Evolutionary conservation across 768 basidiomycete genomes (phyloP).

Genomic region (Podaxis sp.): DNA sequence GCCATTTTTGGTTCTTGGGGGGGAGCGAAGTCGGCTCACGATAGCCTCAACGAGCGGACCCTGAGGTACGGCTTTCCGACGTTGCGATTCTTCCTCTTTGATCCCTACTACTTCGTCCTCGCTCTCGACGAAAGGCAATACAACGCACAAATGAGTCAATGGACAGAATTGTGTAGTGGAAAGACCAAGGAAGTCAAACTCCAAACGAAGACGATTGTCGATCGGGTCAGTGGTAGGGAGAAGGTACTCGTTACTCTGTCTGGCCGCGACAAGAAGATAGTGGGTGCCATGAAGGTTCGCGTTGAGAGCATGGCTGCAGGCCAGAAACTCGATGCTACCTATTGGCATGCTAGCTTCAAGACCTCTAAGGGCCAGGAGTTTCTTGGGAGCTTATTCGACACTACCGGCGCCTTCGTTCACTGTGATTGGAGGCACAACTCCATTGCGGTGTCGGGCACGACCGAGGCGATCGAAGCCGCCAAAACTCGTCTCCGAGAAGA

Average conservation of each 20-base stretch:
- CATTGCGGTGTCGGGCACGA: constrained; percentile 47
- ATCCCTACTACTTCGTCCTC: constrained; percentile 51
- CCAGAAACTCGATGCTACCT: constrained; percentile 40
- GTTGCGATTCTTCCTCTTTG: constrained; percentile 42
- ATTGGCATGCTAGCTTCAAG: constrained; percentile 51
- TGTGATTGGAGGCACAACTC: constrained; percentile 44
- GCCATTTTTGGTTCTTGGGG: constrained; percentile 52
- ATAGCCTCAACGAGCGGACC: constrained; percentile 32
- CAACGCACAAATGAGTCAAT: constrained; percentile 46
- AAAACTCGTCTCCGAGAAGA: constrained; percentile 45
- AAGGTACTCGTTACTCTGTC: constrained; percentile 40
- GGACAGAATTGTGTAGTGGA: constrained; percentile 44
- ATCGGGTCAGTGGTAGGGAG: constrained; percentile 21
- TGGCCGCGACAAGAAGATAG: constrained; percentile 52
- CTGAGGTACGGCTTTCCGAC: constrained; percentile 29
- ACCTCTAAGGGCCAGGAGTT: constrained; percentile 31
- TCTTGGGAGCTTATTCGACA: constrained; percentile 29
- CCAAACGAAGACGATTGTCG: constrained; percentile 26
- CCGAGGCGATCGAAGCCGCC: constrained; percentile 38
- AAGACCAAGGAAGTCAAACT: constrained; percentile 26
- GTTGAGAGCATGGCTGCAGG: constrained; percentile 56
- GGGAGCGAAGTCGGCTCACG: constrained; percentile 40
- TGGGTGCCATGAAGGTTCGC: constrained; percentile 59
- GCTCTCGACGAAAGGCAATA: constrained; percentile 49
- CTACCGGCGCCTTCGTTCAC: constrained; percentile 42